Base-by-base conservation (phyloP, 257 asterid genomes). In the Cordia subcordata region DNA sequence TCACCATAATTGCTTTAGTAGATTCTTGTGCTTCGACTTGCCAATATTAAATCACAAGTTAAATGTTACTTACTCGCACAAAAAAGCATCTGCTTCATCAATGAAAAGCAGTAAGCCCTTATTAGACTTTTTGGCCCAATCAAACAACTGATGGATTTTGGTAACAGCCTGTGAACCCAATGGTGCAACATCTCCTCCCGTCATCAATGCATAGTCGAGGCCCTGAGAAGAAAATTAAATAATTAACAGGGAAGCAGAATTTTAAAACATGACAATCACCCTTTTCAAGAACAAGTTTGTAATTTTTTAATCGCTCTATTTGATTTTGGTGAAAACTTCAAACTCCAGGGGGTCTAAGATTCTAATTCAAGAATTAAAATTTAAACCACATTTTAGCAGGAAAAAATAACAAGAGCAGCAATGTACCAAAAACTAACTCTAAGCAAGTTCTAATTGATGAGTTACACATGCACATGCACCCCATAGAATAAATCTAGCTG, bases 111-210 rank as follows among this genome's bases (percentile, higher is more conserved):
- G 68, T 67, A 88, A 71, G 55, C 98, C 98, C 79, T 57, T 88
- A 55, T 82, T 86, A 38, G 98, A 92, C 68, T 88, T 92, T 63
- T 88, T 92, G 53, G 88, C 81, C 98, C 96, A 92, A 72, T 92
- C 96, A 63, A 92, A 92, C 69, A 92, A 57, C 74, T 88, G 96
- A 82, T 92, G 96, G 68, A 92, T 92, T 79, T 92, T 92, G 15
- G 98, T 92, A 59, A 92, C 98, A 71, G 96, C 98, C 76, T 92
- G 96, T 13, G 98, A 69, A 11, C 98, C 96, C 62, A 92, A 63
- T 11, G 96, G 98, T 0, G 96, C 98, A 23, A 92, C 96, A 74
- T 92, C 98, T 61, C 98, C 98, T 60, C 98, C 98, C 3, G 98
- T 88, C 98, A 92, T 92, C 79, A 92, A 73, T 71, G 96, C 98